Base-by-base conservation (phyloP, 2,329 filamentous ascomycete species). In the Scleromitrula shiraiana region DNA sequence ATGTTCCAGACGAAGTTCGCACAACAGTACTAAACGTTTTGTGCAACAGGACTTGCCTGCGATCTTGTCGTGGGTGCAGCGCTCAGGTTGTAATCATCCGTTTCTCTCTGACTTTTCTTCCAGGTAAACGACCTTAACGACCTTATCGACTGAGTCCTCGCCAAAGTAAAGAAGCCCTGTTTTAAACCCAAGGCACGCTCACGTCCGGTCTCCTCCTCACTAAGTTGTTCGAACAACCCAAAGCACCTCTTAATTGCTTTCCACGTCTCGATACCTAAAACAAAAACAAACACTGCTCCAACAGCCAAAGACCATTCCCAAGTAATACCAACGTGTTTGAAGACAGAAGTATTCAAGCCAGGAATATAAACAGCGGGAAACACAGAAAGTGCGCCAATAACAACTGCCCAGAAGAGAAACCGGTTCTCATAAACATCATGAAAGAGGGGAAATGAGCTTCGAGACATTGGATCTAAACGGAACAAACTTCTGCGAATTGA, bases 401-500 rank as follows among this genome's bases (percentile, higher is more conserved):
- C 69, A 50, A 85, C 74, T 15, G 80, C 74, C 68, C 73, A 83
- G 70, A 84, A 85, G 17, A 85, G 68, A 68, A 88, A 86, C 63
- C 80, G 71, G 69, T 88, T 89, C 53, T 76, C 70, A 81, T 82
- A 85, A 41, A 87, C 71, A 56, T 85, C 80, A 48, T 72, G 58
- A 58, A 79, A 87, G 58, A 84, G 77, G 0, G 78, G 80, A 50
- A 82, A 73, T 60, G 79, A 77, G 48, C 67, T 68, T 58, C 75
- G 78, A 15, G 73, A 76, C 12, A 70, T 69, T 0, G 83, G 78
- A 58, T 85, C 77, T 77, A 88, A 84, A 56, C 76, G 73, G 74
- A 89, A 88, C 70, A 89, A 85, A 5, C 77, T 82, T 36, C 82
- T 78, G 19, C 84, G 80, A 67, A 83, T 76, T 58, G 85, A 75